Percentiles rank a stretch among this genome's conserved stretches.
Evolutionary conservation across 495 filamentous ascomycete species (phyloP).

Genomic region (Penicillium riverlandense): DNA sequence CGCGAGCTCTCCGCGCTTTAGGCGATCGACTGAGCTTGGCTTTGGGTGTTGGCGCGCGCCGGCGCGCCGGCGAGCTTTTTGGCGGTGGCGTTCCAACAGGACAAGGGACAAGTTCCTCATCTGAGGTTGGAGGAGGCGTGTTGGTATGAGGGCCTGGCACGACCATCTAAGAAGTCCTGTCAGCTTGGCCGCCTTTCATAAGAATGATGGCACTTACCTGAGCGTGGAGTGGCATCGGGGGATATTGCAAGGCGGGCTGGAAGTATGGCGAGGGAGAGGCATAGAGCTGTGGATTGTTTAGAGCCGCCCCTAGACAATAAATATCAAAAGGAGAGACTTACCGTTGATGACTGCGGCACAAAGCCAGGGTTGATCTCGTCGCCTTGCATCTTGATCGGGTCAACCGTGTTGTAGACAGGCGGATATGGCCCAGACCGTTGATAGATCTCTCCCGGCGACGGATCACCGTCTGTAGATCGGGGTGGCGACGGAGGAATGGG

Average conservation of each 20-base stretch:
- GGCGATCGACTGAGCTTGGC: slow-evolving; percentile 2
- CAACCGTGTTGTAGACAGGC: slow-evolving; percentile 2
- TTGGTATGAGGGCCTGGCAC: slow-evolving; percentile 12
- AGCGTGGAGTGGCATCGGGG: no score
- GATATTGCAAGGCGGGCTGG: not conserved
- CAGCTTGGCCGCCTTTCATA: not conserved
- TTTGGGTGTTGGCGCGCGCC: not conserved
- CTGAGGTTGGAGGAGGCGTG: slow-evolving; percentile 20
- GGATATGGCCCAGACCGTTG: slow-evolving; percentile 7
- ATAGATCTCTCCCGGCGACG: slow-evolving; percentile 6
- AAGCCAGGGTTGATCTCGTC: not conserved
- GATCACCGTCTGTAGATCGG: slow-evolving; percentile 15
- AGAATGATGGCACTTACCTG: no score
- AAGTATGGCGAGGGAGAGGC: slow-evolving; percentile 8
- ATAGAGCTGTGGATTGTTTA: slow-evolving; percentile 4
- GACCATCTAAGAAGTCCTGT: slow-evolving; percentile 1
- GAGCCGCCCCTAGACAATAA: not conserved
- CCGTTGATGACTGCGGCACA: slow-evolving; percentile 1
- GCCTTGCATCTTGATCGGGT: not conserved
- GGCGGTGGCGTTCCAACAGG: slow-evolving; percentile 1
- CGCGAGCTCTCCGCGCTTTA: not conserved
- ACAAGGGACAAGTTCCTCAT: slow-evolving; percentile 7
- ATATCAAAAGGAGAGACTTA: slow-evolving; percentile 1
- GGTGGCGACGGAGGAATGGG: slow-evolving; percentile 21
- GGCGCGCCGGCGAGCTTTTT: slow-evolving; percentile 3